A percentile compares a stretch with the other conserved stretches of the same genome.
phyloP scores from a whole-genome alignment of 1,139 yeast species.

The Saccharomyces hybrid region DNA sequence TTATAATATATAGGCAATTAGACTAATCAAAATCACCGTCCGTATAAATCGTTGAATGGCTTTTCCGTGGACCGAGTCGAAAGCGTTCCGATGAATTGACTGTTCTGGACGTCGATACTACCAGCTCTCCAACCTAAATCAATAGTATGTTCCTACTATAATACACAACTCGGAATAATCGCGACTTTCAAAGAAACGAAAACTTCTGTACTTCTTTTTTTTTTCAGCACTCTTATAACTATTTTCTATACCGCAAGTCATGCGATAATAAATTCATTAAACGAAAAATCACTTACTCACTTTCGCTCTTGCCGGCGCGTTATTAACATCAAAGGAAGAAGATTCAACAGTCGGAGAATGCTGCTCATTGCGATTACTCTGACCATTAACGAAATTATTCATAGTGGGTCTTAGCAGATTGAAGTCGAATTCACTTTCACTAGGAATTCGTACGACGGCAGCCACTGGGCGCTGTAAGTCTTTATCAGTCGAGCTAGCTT shows the following conservation, averaged over 20 bases:
- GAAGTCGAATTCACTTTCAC: slow-evolving; percentile 4
- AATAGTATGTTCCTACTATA: not conserved
- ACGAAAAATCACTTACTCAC: not conserved
- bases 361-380: not conserved
- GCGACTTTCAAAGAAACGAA: not conserved
- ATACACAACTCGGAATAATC: not conserved
- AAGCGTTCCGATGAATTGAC: not conserved
- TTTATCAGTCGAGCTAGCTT: slow-evolving; percentile 6
- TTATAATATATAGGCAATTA: not conserved
- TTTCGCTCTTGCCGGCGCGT: not conserved
- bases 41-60: not conserved
- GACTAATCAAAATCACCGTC: not conserved
- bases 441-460: slow-evolving; percentile 10
- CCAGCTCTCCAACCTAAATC: not conserved
- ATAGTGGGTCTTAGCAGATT: slow-evolving; percentile 1
- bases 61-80: not conserved
- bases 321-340: not conserved
- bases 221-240: not conserved
- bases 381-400: not conserved
- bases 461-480: slow-evolving; percentile 9
- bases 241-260: not conserved
- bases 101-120: not conserved
- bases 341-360: not conserved
- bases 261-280: not conserved
- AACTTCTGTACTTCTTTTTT: not conserved